Percentiles rank a stretch among this genome's conserved stretches.
Evolutionary conservation across 2,329 filamentous ascomycete genomes (phyloP).

Genomic region (Intubia oerlemansii): DNA sequence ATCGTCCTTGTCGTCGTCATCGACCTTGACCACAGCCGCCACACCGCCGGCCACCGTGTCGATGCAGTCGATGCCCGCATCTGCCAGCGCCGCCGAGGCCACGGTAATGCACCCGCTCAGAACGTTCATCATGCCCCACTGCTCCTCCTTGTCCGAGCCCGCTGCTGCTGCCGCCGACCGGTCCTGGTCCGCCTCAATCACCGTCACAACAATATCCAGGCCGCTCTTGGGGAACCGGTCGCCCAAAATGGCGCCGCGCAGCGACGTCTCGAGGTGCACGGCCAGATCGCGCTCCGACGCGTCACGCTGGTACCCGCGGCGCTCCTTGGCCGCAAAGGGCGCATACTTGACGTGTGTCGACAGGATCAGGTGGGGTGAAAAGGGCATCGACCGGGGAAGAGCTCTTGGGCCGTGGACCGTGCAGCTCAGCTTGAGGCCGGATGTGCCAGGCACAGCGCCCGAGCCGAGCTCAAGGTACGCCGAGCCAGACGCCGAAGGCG

Average conservation of each 20-base stretch:
- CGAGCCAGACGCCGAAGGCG: conserved; percentile 82
- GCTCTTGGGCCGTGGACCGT: conserved; percentile 86
- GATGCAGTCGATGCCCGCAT: conserved; percentile 90
- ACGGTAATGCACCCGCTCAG: conserved; percentile 84
- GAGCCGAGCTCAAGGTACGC: conserved; percentile 56
- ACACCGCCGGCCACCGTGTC: conserved; percentile 81
- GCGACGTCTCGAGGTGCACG: conserved; percentile 74
- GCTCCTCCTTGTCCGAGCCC: conserved; percentile 29
- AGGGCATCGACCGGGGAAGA: conserved; percentile 71
- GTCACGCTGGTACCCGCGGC: conserved; percentile 73
- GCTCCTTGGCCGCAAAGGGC: conserved; percentile 68
- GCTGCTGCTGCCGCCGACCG: conserved; percentile 23
- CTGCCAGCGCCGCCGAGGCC: conserved; percentile 75
- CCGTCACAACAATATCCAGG: conserved; percentile 82
- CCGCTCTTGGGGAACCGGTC: conserved; percentile 97
- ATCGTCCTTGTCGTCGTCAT: conserved; percentile 11
- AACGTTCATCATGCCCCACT: conserved; percentile 82
- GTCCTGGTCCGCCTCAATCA: conserved; percentile 85
- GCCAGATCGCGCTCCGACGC: conserved; percentile 72
- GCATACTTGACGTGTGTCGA: conserved; percentile 93
- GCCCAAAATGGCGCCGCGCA: conserved; percentile 75
- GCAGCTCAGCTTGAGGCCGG: conserved; percentile 72
- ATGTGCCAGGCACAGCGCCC: conserved; percentile 17
- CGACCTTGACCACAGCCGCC: conserved; percentile 41
- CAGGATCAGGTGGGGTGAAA: conserved; percentile 79